These are phyloP conservation scores for Stemphylium lycopersici DNA, from an alignment of 2,329 filamentous ascomycete genomes.

Conservation along the genomic window DNA sequence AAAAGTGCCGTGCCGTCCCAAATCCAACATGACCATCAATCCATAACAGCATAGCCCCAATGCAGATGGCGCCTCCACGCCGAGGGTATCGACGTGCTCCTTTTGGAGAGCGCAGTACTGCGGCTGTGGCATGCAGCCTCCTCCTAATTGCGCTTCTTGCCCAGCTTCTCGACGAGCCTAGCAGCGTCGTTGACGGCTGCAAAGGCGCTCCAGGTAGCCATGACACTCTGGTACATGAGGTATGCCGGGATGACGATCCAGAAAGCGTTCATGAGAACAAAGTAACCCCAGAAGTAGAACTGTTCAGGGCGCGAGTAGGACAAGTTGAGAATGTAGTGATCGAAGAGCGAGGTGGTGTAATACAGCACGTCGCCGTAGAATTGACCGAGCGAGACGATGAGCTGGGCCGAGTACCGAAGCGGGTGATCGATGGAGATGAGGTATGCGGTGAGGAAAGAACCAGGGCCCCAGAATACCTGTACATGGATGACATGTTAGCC, in stretches of 20 bases:
- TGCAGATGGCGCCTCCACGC: no score
- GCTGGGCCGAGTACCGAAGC: constrained; percentile 64
- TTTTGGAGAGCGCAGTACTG: background rate
- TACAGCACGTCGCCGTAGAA: constrained; percentile 69
- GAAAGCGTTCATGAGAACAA: constrained; percentile 69
- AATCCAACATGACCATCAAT: background rate
- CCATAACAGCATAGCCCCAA: no score
- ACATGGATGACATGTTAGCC: background rate
- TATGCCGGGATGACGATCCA: constrained; percentile 66
- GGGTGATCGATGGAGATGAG: constrained; percentile 61
- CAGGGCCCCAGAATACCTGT: constrained; percentile 65
- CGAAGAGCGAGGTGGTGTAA: constrained; percentile 67
- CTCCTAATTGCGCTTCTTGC: constrained; percentile 40
- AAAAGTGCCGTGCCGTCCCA: background rate
- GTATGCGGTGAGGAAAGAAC: constrained; percentile 63
- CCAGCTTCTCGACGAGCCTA: constrained; percentile 36
- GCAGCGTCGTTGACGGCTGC: constrained; percentile 44
- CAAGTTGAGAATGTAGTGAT: constrained; percentile 61
- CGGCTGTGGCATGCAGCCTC: background rate
- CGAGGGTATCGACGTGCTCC: no score
- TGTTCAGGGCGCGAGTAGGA: constrained; percentile 66
- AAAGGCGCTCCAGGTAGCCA: constrained; percentile 43
- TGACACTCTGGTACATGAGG: constrained; percentile 45
- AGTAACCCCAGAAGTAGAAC: constrained; percentile 71
- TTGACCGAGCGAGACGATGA: constrained; percentile 67